Conservation (phyloP, 2,329 filamentous ascomycete species). For the Pseudogymnoascus sp. region DNA sequence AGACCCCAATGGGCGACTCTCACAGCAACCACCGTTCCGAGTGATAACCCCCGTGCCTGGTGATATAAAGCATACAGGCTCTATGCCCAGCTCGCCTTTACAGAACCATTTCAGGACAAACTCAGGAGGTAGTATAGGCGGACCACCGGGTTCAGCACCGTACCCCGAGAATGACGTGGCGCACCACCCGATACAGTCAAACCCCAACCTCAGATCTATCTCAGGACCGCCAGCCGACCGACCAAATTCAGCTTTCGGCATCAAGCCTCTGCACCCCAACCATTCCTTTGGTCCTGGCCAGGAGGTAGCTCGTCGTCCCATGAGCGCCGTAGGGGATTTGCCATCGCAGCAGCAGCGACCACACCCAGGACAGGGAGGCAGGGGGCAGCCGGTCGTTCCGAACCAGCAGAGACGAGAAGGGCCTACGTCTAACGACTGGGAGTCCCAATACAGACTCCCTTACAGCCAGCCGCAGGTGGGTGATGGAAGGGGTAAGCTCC, state of each 20-base stretch:
- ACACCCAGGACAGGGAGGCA: background rate
- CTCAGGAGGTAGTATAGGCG: background rate
- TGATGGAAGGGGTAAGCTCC: background rate
- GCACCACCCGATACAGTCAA: slow-evolving; percentile 41
- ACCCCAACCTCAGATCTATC: slow-evolving; percentile 41
- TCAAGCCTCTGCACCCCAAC: slow-evolving; percentile 33
- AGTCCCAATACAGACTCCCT: background rate
- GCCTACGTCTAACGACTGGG: background rate
- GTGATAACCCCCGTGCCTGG: background rate
- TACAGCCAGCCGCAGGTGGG: background rate
- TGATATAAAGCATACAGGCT: background rate
- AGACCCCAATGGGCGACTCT: background rate
- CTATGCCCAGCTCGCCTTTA: background rate
- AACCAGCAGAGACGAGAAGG: background rate
- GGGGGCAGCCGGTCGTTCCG: background rate
- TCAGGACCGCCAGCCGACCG: slow-evolving; percentile 36
- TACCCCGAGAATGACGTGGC: slow-evolving; percentile 49
- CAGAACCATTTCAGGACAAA: background rate
- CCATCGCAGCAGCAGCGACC: background rate
- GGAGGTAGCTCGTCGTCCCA: background rate
- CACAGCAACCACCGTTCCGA: background rate
- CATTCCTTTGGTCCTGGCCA: background rate
- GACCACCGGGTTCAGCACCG: slow-evolving; percentile 43
- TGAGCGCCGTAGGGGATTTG: background rate
- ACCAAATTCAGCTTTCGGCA: slow-evolving; percentile 39